Evolutionary conservation across 2,329 filamentous ascomycete genomes (phyloP), one percentile per base, ranked within the genome.

Genomic region (Coniochaeta sp.): DNA sequence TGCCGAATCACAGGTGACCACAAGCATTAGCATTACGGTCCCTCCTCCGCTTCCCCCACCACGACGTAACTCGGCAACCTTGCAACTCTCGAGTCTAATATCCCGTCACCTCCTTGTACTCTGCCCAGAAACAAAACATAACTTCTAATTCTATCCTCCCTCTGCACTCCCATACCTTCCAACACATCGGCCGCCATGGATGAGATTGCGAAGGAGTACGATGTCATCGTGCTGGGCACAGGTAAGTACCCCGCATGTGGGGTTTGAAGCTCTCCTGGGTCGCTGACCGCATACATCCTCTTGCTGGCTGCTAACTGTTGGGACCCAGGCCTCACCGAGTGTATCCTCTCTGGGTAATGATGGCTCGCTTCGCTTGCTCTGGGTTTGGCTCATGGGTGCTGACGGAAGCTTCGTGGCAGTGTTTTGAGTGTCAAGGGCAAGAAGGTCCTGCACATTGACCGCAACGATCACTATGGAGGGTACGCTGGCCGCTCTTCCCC

Each of bases 381-480:
- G 36, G 34, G 26, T 32, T 38, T 32, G n/a, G 60, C n/a, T 22
- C 40, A 8, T 38, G 8, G 19, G 57, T 59, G 42, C 57, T 36
- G 22, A 58, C 36, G n/a, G 36, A 14, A 12, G 19, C 16, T 44
- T 47, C 56, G 52, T 63, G 66, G 62, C 70, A 92, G 93, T 77
- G 93, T 99, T 63, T 81, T 98, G 74, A 96, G 92, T 81, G 93
- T 98, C 71, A 97, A 98, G 83, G 93, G 93, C 76, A 93, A 96
- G 84, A 98, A 98, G 82, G 95, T 99, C 72, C 85, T 99, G 66
- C 95, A 99, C 81, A 96, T 99, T 75, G 95, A 98, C 80, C 89
- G 93, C 74, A 98, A 98, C 75, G 91, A 96, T 75, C 93, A 98
- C 81, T 98, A 97, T 73, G 95, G 95, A 84, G 95, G 91, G 93